These are phyloP conservation scores for Rostrohypoxylon terebratum DNA, from an alignment of 495 filamentous ascomycete species.

Conservation along the genomic window DNA sequence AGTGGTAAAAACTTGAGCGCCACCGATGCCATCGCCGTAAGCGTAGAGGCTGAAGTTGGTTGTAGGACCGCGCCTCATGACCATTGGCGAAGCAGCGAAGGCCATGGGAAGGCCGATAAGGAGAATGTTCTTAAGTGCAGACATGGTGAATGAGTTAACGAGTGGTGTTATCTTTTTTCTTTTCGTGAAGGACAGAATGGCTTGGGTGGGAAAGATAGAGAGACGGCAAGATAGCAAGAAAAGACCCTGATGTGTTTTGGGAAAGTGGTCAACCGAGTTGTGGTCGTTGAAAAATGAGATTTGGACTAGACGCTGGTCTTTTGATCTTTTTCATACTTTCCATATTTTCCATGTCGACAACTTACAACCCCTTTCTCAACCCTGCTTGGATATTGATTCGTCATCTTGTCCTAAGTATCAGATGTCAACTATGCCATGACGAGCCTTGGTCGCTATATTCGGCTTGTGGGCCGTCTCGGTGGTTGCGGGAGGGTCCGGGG, in stretches of 20 bases:
- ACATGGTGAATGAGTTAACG: conserved; percentile 18
- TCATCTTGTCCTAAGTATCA: conserved; percentile 24
- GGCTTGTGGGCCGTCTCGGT: conserved; percentile 33
- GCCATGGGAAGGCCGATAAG: conserved; percentile 30
- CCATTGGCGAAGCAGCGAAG: conserved; percentile 16
- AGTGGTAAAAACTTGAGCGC: conserved; percentile 52
- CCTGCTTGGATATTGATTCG: conserved; percentile 24
- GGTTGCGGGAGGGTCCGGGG: conserved; percentile 24
- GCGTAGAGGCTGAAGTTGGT: conserved; percentile 50
- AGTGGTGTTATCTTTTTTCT: background rate
- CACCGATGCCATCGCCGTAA: conserved; percentile 52
- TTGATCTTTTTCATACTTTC: conserved; percentile 10
- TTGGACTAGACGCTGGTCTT: conserved; percentile 11
- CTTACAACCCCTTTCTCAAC: background rate
- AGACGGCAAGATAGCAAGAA: background rate
- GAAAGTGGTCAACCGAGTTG: conserved; percentile 12
- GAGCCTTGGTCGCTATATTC: conserved; percentile 33
- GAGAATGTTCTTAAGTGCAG: conserved; percentile 29
- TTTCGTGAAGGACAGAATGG: background rate
- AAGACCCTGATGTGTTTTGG: conserved; percentile 1
- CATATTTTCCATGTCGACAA: conserved; percentile 19
- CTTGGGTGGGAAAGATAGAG: background rate
- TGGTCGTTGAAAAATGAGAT: conserved; percentile 7
- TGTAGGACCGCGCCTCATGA: conserved; percentile 13
- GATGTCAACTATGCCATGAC: conserved; percentile 9